Percentiles rank a stretch among this genome's conserved stretches.
phyloP scores from a whole-genome alignment of 164 flowering plant species.

The Dillenia turbinata region DNA sequence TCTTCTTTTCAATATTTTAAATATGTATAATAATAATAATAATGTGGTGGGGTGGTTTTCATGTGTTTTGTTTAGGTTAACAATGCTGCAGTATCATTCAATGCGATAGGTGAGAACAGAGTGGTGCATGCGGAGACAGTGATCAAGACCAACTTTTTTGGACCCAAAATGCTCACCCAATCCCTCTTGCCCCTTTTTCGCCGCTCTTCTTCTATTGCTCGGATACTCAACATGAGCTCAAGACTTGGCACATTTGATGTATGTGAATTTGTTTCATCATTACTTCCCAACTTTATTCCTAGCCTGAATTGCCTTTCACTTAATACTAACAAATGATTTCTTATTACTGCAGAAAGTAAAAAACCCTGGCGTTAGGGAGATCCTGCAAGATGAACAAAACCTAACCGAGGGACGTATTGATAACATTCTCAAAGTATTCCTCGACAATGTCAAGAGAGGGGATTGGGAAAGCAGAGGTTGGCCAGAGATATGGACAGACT shows the following conservation, averaged over 20 bases:
- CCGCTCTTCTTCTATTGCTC: slow-evolving; percentile 27
- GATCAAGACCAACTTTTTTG: slow-evolving; percentile 67
- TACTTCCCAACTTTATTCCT: too few relatives aligned
- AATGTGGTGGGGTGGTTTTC: too few relatives aligned
- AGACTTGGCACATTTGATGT: slow-evolving; percentile 70
- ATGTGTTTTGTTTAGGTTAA: slow-evolving; percentile 49
- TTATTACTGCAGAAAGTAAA: slow-evolving; percentile 51
- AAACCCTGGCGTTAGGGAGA: slow-evolving; percentile 36
- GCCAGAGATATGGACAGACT: slow-evolving; percentile 88
- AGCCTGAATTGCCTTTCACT: too few relatives aligned
- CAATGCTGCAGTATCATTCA: slow-evolving; percentile 85
- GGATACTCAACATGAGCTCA: slow-evolving; percentile 80
- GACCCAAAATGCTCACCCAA: slow-evolving; percentile 61
- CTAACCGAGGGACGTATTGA: slow-evolving; percentile 47
- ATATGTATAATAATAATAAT: too few relatives aligned
- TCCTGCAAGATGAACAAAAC: slow-evolving; percentile 47
- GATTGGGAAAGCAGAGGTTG: slow-evolving; percentile 70
- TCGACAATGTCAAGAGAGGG: slow-evolving; percentile 53
- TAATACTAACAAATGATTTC: too few relatives aligned
- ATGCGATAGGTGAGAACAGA: slow-evolving; percentile 54
- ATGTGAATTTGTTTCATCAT: slow-evolving; percentile 7
- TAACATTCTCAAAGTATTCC: slow-evolving; percentile 34
- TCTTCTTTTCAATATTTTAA: too few relatives aligned
- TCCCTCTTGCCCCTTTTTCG: slow-evolving; percentile 69
- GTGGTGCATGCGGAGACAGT: slow-evolving; percentile 73